Conservation (phyloP, 805 yeast genomes). For the Wickerhamiella galacta region DNA sequence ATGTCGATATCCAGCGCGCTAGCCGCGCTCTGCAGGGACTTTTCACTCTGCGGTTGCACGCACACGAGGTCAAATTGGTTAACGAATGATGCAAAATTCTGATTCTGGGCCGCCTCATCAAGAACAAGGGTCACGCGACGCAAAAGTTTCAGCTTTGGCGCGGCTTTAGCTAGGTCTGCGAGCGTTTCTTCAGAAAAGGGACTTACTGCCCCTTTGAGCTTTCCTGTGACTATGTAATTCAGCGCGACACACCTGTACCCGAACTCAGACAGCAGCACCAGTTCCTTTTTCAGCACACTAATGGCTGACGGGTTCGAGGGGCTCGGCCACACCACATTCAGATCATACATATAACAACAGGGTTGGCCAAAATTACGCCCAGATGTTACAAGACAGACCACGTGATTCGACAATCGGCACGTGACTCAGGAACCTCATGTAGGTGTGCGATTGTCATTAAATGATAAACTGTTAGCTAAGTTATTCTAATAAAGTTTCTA, state of each 20-base stretch:
- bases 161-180: conserved; percentile 20
- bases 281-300: conserved; percentile 10
- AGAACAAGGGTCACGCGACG: conserved; percentile 61
- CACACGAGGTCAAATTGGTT: conserved; percentile 63
- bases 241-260: conserved; percentile 70
- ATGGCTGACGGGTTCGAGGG: conserved; percentile 7
- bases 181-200: conserved; percentile 15
- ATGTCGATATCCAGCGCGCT: conserved; percentile 67
- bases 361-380: too few relatives aligned
- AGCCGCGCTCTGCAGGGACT: conserved; percentile 57
- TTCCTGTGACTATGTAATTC: conserved; percentile 30
- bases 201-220: conserved; percentile 8
- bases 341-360: conserved; percentile 20
- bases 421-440: too few relatives aligned
- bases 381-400: too few relatives aligned
- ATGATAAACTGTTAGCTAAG: too few relatives aligned
- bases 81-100: conserved; percentile 30
- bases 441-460: too few relatives aligned
- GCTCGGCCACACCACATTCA: conserved; percentile 24
- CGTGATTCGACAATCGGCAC: too few relatives aligned
- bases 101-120: conserved; percentile 64
- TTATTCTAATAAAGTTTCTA: too few relatives aligned
- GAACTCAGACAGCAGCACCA: conserved; percentile 17
- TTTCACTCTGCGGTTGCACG: conserved; percentile 65
- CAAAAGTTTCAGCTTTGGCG: conserved; percentile 32